phyloP scores from a whole-genome alignment of 257 asterid species.

The Echium plantagineum region DNA sequence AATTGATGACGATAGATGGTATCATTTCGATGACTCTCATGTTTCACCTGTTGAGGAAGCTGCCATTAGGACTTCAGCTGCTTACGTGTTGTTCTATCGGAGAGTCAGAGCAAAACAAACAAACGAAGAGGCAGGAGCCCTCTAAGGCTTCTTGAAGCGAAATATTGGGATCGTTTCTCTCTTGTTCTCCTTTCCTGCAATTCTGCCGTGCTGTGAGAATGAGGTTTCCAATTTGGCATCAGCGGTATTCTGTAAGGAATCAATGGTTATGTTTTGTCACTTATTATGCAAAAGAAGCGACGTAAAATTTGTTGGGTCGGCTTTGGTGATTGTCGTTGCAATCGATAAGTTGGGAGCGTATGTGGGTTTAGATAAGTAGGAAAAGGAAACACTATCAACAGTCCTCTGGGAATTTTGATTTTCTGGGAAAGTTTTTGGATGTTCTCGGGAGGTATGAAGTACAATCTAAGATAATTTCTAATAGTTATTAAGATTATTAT shows the following conservation, averaged over 20 bases:
- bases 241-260: no score
- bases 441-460: background rate
- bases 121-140: conserved; percentile 13
- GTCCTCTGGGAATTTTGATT: background rate
- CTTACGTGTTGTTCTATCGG: conserved; percentile 80
- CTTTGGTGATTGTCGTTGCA: no score
- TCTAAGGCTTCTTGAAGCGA: conserved; percentile 13
- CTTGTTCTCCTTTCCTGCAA: no score
- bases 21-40: conserved; percentile 80
- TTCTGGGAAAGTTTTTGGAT: background rate
- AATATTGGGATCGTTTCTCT: no score
- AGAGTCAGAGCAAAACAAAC: conserved; percentile 36
- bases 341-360: no score
- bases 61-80: conserved; percentile 82
- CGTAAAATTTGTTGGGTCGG: no score
- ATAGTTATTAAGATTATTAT: no score
- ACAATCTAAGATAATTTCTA: background rate
- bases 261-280: no score
- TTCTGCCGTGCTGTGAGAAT: no score
- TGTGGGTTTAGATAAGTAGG: no score
- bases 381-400: background rate
- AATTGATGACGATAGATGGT: conserved; percentile 63
- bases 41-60: conserved; percentile 59
- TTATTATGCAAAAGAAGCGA: no score
- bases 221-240: no score